These are phyloP conservation scores for Microbotryum violaceum DNA, from an alignment of 1,284 basidiomycete species.

Conservation along the genomic window DNA sequence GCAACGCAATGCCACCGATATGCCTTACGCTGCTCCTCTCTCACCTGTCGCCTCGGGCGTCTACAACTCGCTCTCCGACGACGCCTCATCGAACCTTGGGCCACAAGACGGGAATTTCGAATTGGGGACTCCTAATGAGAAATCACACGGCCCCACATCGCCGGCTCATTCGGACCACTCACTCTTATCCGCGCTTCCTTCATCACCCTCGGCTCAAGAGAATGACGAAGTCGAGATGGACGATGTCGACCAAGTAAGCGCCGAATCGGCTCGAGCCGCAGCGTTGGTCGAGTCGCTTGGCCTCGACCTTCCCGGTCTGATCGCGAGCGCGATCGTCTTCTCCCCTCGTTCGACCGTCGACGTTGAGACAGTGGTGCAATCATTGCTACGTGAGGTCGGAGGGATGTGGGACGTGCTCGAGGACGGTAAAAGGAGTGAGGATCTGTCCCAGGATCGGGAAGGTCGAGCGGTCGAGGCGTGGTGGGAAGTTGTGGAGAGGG, in stretches of 20 bases:
- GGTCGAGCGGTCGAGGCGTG: slow-evolving; percentile 21
- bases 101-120: too few species aligned
- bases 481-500: slow-evolving; percentile 18
- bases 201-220: neutral
- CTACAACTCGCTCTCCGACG: too few species aligned
- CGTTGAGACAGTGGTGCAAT: slow-evolving; percentile 21
- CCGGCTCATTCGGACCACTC: neutral
- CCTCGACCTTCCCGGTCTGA: slow-evolving; percentile 29
- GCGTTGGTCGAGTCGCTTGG: slow-evolving; percentile 6
- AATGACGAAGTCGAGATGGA: neutral
- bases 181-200: neutral
- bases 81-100: too few species aligned
- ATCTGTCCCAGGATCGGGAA: slow-evolving; percentile 5
- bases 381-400: slow-evolving; percentile 18
- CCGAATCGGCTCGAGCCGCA: slow-evolving; percentile 2
- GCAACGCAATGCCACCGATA: neutral
- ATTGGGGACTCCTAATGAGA: too few species aligned
- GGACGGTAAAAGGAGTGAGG: neutral
- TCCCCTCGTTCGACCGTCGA: slow-evolving; percentile 28
- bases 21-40: too few species aligned
- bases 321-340: slow-evolving; percentile 30
- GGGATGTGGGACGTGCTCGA: slow-evolving; percentile 22
- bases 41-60: too few species aligned
- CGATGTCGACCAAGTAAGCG: too few species aligned
- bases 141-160: neutral